Percentiles rank a stretch among this genome's conserved stretches.
Conservation (phyloP, 352 stramenopile species). For the Blastocystis sp. region DNA sequence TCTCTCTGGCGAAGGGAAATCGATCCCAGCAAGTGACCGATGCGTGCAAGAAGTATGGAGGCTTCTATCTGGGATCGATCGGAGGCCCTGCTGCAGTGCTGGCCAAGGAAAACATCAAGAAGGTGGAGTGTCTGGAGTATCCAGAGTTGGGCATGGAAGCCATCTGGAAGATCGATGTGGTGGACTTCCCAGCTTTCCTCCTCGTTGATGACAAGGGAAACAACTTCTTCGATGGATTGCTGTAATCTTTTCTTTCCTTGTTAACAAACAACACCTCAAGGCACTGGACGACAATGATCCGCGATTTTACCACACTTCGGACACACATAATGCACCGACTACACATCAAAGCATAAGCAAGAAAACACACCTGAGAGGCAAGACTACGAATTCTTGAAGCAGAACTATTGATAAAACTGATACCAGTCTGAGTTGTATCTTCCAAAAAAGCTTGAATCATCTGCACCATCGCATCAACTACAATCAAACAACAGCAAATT, state of each 20-base stretch:
- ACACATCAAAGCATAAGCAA: neutral
- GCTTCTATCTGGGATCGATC: conserved; percentile 81
- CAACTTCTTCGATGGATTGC: conserved; percentile 72
- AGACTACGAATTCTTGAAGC: neutral
- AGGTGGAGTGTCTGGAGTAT: conserved; percentile 79
- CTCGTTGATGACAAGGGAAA: conserved; percentile 81
- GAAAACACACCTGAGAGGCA: neutral
- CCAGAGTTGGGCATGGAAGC: conserved; percentile 83
- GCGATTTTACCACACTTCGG: neutral
- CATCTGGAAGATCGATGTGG: conserved; percentile 82
- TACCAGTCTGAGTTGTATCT: neutral
- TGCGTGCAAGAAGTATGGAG: conserved; percentile 79
- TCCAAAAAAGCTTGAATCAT: conserved; percentile 52
- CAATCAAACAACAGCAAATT: neutral
- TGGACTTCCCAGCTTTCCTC: conserved; percentile 82
- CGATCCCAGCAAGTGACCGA: conserved; percentile 74
- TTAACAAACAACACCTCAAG: neutral
- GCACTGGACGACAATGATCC: neutral
- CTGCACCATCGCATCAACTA: conserved; percentile 46
- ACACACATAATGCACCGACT: neutral
- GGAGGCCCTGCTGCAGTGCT: conserved; percentile 78
- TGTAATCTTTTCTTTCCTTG: neutral
- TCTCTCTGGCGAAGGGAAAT: conserved; percentile 82
- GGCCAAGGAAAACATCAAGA: conserved; percentile 80
- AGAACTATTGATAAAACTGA: conserved; percentile 8